Evolutionary conservation across 2,329 filamentous ascomycete species (phyloP).

Genomic region (Stenocarpella maydis): DNA sequence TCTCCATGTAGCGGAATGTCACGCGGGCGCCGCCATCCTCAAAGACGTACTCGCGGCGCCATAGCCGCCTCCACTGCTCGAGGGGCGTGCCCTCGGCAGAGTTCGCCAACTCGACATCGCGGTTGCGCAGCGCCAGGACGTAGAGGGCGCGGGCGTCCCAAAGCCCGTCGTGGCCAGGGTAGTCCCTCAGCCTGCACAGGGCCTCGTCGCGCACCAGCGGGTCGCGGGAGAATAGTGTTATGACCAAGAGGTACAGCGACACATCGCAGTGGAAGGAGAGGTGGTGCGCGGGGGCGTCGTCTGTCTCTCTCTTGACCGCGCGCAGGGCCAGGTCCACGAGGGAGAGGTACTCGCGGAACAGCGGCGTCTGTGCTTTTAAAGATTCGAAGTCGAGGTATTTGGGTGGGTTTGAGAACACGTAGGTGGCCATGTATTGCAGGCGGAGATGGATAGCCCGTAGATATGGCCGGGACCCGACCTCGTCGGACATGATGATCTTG

Average conservation of each 20-base stretch:
- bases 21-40: constrained; percentile 46
- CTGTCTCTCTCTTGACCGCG: constrained; percentile 32
- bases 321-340: constrained; percentile 42
- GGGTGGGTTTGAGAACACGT: constrained; percentile 42
- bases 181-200: constrained; percentile 1
- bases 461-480: neutral
- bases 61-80: constrained; percentile 42
- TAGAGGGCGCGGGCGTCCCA: constrained; percentile 8
- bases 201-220: constrained; percentile 7
- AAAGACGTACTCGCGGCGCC: constrained; percentile 46
- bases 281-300: constrained; percentile 39
- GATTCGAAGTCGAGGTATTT: constrained; percentile 39
- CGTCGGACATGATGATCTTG: constrained; percentile 40
- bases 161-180: neutral
- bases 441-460: constrained; percentile 4
- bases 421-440: constrained; percentile 34
- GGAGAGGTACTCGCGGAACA: constrained; percentile 46
- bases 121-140: neutral
- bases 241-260: neutral
- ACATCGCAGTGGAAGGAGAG: constrained; percentile 45
- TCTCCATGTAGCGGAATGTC: constrained; percentile 44
- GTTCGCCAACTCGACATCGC: constrained; percentile 12
- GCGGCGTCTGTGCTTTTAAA: constrained; percentile 39
- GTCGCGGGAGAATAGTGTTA: constrained; percentile 2
- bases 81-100: constrained; percentile 31